Evolutionary conservation across 192 early-diverging fungal genomes (phyloP).

Genomic region (Coemansia javaensis): DNA sequence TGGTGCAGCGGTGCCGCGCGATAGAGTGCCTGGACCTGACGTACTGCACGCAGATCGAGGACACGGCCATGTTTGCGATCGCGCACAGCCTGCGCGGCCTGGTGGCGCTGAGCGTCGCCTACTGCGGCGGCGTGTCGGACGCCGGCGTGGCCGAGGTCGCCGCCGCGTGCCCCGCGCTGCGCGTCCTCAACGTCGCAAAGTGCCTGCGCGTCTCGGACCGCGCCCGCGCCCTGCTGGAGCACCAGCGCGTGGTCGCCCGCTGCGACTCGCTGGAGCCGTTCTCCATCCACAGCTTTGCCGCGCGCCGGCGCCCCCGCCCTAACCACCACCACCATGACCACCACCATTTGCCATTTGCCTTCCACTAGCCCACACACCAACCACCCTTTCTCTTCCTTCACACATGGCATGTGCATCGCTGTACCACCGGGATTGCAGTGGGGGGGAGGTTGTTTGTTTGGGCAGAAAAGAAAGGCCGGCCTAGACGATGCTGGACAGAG

Average conservation of each 20-base stretch:
- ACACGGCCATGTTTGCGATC: conserved; percentile 50
- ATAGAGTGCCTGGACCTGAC: conserved; percentile 55
- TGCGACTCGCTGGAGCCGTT: conserved; percentile 35
- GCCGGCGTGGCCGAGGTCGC: conserved; percentile 47
- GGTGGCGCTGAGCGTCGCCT: conserved; percentile 47
- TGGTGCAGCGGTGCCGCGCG: conserved; percentile 48
- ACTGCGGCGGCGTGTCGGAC: conserved; percentile 51
- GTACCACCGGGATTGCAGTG: too few relatives aligned
- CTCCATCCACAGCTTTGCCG: conserved; percentile 15
- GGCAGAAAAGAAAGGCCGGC: too few relatives aligned
- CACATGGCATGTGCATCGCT: too few relatives aligned
- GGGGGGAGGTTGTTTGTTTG: too few relatives aligned
- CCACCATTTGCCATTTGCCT: background rate
- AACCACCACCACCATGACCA: background rate
- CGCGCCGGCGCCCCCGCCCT: background rate
- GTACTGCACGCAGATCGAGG: conserved; percentile 54
- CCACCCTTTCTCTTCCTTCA: too few relatives aligned
- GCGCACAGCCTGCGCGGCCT: conserved; percentile 33
- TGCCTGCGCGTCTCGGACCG: conserved; percentile 40
- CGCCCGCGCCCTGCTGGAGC: conserved; percentile 8
- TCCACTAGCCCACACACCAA: too few relatives aligned
- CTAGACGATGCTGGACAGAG: background rate
- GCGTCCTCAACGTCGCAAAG: conserved; percentile 49
- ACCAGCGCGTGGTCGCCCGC: conserved; percentile 4
- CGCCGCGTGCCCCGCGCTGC: conserved; percentile 14